Conservation (phyloP, 768 basidiomycete species). For the Suillus ampliporus region DNA sequence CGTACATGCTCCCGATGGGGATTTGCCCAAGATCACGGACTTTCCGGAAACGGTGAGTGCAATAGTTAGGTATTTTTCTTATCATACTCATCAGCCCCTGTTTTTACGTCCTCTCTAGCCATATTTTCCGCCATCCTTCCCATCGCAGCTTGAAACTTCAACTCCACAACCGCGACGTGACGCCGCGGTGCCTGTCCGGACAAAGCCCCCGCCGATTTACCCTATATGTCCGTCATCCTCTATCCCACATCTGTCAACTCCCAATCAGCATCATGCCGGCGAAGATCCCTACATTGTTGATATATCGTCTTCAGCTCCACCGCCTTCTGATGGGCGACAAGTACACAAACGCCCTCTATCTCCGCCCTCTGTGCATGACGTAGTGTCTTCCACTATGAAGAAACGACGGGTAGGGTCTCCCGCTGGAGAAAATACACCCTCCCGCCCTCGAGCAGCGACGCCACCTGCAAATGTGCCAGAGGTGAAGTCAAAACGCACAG, state of each 20-base stretch:
- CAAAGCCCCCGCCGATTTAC: constrained; percentile 52
- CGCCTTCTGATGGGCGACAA: constrained; percentile 19
- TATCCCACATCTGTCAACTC: constrained; percentile 30
- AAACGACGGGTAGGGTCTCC: constrained; percentile 22
- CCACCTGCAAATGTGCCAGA: constrained; percentile 20
- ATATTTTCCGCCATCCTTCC: constrained; percentile 63
- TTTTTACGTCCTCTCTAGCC: constrained; percentile 33
- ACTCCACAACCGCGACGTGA: constrained; percentile 46
- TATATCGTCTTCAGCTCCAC: constrained; percentile 21
- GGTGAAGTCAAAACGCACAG: constrained; percentile 15
- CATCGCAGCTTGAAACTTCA: constrained; percentile 56
- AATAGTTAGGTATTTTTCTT: constrained; percentile 12
- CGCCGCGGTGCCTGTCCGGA: constrained; percentile 28
- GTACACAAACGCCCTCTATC: constrained; percentile 36
- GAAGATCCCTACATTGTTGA: constrained; percentile 17
- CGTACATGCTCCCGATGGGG: constrained; percentile 11
- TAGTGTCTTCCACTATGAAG: constrained; percentile 21
- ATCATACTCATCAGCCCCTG: constrained; percentile 20
- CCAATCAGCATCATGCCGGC: constrained; percentile 14
- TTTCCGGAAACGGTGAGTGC: constrained; percentile 44
- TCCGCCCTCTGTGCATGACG: constrained; percentile 35
- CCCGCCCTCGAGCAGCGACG: constrained; percentile 2
- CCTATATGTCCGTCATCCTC: constrained; percentile 31
- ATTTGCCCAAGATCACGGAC: constrained; percentile 36
- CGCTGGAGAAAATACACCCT: background rate